These are phyloP conservation scores for Balansia obtecta DNA, from an alignment of 2,329 filamentous ascomycete genomes.

Conservation along the genomic window DNA sequence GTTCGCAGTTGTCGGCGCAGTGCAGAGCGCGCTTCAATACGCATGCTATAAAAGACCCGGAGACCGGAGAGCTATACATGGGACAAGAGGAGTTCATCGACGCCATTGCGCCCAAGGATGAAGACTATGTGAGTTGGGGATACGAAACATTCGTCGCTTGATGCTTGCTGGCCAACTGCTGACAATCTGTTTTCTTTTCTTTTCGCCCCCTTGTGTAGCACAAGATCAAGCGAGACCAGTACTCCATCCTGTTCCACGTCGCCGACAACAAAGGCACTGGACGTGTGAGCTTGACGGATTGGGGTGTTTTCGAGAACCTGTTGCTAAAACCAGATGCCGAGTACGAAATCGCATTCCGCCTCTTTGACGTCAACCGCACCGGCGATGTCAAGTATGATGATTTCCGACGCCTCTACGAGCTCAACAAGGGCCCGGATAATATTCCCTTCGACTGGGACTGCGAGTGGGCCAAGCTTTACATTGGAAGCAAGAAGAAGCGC, in stretches of 20 bases:
- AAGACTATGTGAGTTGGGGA: constrained; percentile 71
- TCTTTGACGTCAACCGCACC: constrained; percentile 79
- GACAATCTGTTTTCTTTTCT: not conserved
- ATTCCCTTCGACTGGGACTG: constrained; percentile 96
- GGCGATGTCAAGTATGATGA: constrained; percentile 83
- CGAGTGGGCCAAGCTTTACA: constrained; percentile 91
- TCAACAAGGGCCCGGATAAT: constrained; percentile 72
- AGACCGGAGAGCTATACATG: constrained; percentile 69
- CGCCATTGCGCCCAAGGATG: constrained; percentile 71
- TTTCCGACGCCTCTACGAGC: constrained; percentile 73
- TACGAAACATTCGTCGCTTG: not conserved
- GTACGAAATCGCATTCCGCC: constrained; percentile 95
- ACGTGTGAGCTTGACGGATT: constrained; percentile 69
- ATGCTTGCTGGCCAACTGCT: not conserved
- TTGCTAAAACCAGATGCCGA: constrained; percentile 91
- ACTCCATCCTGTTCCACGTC: constrained; percentile 82
- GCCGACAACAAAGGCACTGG: constrained; percentile 70
- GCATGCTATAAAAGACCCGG: constrained; percentile 63
- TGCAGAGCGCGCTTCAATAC: constrained; percentile 64
- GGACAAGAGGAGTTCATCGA: constrained; percentile 78
- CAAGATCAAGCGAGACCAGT: constrained; percentile 95
- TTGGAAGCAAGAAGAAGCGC: constrained; percentile 74
- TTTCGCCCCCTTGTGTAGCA: constrained; percentile 43
- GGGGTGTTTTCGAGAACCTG: constrained; percentile 88
- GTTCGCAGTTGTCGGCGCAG: constrained; percentile 55